phyloP scores from a whole-genome alignment of 164 flowering plant genomes.

The Aristolochia contorta region DNA sequence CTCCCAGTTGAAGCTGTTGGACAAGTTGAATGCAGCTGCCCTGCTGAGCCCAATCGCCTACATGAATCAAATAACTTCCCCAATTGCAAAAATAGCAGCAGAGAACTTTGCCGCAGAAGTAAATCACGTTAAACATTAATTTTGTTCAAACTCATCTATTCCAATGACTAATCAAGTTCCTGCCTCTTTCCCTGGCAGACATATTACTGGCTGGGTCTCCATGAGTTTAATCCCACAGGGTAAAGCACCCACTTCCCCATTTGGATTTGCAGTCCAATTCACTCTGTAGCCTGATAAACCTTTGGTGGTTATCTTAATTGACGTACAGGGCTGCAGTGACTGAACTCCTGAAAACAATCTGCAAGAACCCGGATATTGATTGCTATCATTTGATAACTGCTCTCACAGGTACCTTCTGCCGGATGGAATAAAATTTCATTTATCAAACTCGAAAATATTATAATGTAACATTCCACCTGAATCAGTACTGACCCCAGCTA shows the following conservation, averaged over 20 bases:
- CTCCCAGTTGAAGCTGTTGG: slow-evolving; percentile 33
- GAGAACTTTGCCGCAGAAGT: slow-evolving; percentile 47
- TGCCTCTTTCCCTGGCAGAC: slow-evolving; percentile 19
- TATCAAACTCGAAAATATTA: no score
- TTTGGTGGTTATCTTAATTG: background rate
- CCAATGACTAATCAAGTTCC: background rate
- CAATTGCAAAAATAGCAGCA: slow-evolving; percentile 41
- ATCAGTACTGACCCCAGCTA: background rate
- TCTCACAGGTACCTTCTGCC: slow-evolving; percentile 41
- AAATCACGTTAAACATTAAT: slow-evolving; percentile 2
- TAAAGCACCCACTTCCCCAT: slow-evolving; percentile 14
- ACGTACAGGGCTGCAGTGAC: slow-evolving; percentile 33
- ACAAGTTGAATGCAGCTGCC: slow-evolving; percentile 54
- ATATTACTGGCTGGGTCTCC: slow-evolving; percentile 35
- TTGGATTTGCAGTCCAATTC: background rate
- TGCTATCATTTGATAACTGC: slow-evolving; percentile 43
- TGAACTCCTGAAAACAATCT: slow-evolving; percentile 31
- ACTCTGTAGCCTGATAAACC: background rate
- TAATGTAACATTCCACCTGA: background rate
- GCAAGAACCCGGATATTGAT: slow-evolving; percentile 35
- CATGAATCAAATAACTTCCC: slow-evolving; percentile 43
- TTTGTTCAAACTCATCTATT: background rate
- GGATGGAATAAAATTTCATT: no score
- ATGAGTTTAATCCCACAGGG: slow-evolving; percentile 53
- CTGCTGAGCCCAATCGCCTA: slow-evolving; percentile 73